phyloP scores from a whole-genome alignment of 176 grass and related monocot species.

The Raddia distichophylla region DNA sequence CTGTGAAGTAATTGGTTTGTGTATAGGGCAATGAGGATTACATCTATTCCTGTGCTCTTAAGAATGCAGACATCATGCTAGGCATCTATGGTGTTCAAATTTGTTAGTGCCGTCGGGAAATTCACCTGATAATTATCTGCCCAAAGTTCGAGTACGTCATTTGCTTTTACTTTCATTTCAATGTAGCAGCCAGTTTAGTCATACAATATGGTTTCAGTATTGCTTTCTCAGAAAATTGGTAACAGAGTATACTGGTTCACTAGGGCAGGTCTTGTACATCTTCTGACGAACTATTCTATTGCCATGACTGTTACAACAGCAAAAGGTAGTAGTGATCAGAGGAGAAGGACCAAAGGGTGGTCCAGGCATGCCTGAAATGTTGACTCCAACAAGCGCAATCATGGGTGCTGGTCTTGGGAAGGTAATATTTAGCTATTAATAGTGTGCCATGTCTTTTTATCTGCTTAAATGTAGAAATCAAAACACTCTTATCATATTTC shows the following conservation, averaged over 20 bases:
- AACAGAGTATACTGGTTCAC: neutral
- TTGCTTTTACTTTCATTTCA: neutral
- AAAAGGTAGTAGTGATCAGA: conserved; percentile 87
- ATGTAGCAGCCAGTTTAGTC: neutral
- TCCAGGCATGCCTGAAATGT: conserved; percentile 98
- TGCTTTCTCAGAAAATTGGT: conserved; percentile 1
- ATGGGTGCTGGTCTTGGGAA: conserved; percentile 99
- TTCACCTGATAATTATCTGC: neutral
- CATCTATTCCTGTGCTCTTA: neutral
- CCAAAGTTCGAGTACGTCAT: neutral
- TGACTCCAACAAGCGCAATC: conserved; percentile 97
- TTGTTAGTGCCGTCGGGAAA: neutral
- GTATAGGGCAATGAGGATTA: neutral
- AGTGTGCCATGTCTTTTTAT: neutral
- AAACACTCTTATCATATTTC: neutral
- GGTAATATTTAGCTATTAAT: conserved; percentile 42
- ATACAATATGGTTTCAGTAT: neutral
- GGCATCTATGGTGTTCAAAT: neutral
- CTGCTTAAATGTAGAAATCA: conserved; percentile 1
- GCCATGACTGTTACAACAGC: conserved; percentile 40
- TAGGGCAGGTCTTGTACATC: conserved; percentile 4
- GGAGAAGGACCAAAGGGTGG: conserved; percentile 97
- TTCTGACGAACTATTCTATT: conserved; percentile 38
- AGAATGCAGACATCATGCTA: neutral
- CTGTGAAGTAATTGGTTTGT: neutral